phyloP scores from a whole-genome alignment of 2,329 filamentous ascomycete species.

The Lachnellula occidentalis region DNA sequence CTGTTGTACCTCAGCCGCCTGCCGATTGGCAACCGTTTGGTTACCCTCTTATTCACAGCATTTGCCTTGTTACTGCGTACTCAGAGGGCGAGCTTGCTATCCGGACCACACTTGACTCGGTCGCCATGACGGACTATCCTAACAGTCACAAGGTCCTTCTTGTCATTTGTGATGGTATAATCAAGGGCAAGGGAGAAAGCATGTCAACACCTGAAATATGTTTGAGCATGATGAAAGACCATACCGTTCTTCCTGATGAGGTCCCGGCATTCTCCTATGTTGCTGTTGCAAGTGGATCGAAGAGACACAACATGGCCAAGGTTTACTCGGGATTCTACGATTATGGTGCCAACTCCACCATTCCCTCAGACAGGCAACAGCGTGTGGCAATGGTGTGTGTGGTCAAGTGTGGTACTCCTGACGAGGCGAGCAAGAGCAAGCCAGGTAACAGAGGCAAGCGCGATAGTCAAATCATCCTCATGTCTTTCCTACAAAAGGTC shows the following conservation, averaged over 20 bases:
- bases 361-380: conserved; percentile 84
- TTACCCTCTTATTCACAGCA: conserved; percentile 86
- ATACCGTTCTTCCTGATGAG: conserved; percentile 70
- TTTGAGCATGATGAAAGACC: conserved; percentile 91
- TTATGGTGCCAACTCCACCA: conserved; percentile 74
- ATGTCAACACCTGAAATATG: conserved; percentile 86
- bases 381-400: conserved; percentile 96
- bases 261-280: conserved; percentile 93
- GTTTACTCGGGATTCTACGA: conserved; percentile 98
- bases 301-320: conserved; percentile 99
- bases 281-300: conserved; percentile 89
- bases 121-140: conserved; percentile 96
- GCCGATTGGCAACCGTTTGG: conserved; percentile 97
- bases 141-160: conserved; percentile 98
- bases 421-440: conserved; percentile 75
- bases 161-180: conserved; percentile 93
- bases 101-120: conserved; percentile 88
- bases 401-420: conserved; percentile 91
- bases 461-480: conserved; percentile 97
- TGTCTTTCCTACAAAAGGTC: conserved; percentile 99
- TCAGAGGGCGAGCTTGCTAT: conserved; percentile 92
- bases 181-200: conserved; percentile 89
- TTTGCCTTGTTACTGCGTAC: conserved; percentile 94
- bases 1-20: conserved; percentile 92
- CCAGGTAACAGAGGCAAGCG: conserved; percentile 97